Percentiles rank a stretch among this genome's conserved stretches.
These are phyloP conservation scores for Neurospora crassa DNA, from an alignment of 2,329 filamentous ascomycete species.

Conservation along the genomic window DNA sequence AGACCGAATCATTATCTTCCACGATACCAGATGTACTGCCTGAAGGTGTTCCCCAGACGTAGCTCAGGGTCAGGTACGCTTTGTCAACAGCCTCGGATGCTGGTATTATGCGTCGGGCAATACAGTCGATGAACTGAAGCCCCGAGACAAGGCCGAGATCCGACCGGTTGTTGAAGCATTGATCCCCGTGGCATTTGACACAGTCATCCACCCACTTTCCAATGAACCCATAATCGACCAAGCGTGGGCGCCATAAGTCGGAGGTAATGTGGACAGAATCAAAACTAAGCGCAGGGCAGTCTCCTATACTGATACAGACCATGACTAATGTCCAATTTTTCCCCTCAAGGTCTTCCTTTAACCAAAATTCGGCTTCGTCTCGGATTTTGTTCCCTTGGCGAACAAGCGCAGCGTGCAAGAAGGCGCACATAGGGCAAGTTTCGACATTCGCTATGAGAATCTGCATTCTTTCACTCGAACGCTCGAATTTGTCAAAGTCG, in stretches of 20 bases:
- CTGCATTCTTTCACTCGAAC: background rate
- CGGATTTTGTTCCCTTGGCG: background rate
- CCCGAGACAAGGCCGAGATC: accelerated
- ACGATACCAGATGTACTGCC: background rate
- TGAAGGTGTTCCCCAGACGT: background rate
- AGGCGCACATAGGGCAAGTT: background rate
- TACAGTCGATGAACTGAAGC: background rate
- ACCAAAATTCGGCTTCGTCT: background rate
- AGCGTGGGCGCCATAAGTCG: background rate
- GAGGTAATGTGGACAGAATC: background rate
- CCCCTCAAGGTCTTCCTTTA: no score
- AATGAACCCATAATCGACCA: background rate
- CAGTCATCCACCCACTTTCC: background rate
- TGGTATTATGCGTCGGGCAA: background rate
- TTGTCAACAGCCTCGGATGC: background rate
- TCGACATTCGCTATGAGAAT: background rate
- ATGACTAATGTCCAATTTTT: no score
- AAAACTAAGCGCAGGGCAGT: background rate
- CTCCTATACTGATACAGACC: no score
- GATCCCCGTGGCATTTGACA: background rate
- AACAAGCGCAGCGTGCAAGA: background rate
- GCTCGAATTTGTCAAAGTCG: background rate
- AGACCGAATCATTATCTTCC: background rate
- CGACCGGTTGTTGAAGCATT: background rate
- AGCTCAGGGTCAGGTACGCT: background rate